Evolutionary conservation across 192 early-diverging fungal species (phyloP), one percentile per base, ranked within the genome.

Genomic region (Lobosporangium transversale): DNA sequence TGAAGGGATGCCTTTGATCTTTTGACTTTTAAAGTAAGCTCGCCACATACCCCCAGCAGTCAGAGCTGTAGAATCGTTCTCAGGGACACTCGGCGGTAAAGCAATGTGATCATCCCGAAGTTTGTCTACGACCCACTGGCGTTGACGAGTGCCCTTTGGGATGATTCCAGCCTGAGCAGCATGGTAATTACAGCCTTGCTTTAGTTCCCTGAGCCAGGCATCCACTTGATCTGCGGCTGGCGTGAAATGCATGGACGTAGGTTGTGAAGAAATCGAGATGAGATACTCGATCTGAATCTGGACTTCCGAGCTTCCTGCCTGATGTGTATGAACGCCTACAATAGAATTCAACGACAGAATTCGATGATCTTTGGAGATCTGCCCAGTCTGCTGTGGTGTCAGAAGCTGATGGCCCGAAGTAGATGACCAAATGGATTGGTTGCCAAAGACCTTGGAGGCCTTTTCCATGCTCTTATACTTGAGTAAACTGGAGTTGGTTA

Each of bases 381-480:
- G 58, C 20, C 44, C 33, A 3, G 73, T 76, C 31, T 76, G 73
- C 43, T 66, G 63, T 0, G 73, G 73, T 1, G 73, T 76, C 15
- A 76, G 40, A 21, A 76, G 49, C 26, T 76, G 73, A 58, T 76
- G 63, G 11, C 73, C 73, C 21, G 73, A 55, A 14, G 65, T 23
- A 2, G 73, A 76, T 14, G 73, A 61, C 73, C 73, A 76, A 0
- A 76, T 48, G 18, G 73, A 76, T 27, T 76, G 73, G 20, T 76
- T 76, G 15, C 73, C 73, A 58, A 76, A 76, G 45, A 76, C 43
- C 40, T 76, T 76, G 64, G 65, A 30, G 15, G 73, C 73, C 40
- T 76, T 76, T 32, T 76, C 73, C 73, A 76, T 76, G n/a, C 58
- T 52, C 57, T 76, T 76, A 54, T 67, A 76, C 30, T 60, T 67